A percentile compares a stretch with the other conserved stretches of the same genome.
These are phyloP conservation scores for Suhomyces canberraensis DNA, from an alignment of 805 yeast genomes.

Conservation along the genomic window DNA sequence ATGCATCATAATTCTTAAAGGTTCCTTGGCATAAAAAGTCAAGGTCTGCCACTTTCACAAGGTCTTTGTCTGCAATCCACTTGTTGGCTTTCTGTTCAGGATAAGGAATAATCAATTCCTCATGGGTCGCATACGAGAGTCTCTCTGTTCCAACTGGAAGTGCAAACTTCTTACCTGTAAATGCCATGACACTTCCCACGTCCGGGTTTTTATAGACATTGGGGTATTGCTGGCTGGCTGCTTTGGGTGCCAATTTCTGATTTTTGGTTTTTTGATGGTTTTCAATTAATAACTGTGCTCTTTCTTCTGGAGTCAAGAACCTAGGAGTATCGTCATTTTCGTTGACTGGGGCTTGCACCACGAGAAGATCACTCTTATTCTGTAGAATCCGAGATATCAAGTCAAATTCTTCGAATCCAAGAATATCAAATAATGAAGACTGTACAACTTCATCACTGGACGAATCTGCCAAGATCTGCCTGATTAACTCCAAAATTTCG, in stretches of 20 bases:
- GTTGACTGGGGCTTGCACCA: neutral
- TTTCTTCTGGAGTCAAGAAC: constrained; percentile 52
- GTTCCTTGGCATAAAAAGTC: constrained; percentile 83
- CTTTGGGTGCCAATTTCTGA: constrained; percentile 45
- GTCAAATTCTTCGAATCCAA: constrained; percentile 87
- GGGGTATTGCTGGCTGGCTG: constrained; percentile 59
- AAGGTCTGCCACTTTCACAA: constrained; percentile 58
- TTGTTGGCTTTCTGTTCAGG: constrained; percentile 48
- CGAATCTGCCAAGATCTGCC: constrained; percentile 31
- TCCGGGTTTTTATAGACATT: constrained; percentile 79
- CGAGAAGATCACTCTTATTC: constrained; percentile 27
- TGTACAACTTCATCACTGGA: constrained; percentile 61
- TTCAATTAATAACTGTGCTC: constrained; percentile 49
- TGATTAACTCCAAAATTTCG: constrained; percentile 27
- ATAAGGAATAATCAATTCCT: constrained; percentile 81
- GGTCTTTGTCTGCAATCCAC: constrained; percentile 41
- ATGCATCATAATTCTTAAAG: constrained; percentile 68
- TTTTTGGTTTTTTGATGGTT: constrained; percentile 51
- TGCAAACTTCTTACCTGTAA: constrained; percentile 75
- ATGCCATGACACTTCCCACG: constrained; percentile 29
- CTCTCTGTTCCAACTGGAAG: constrained; percentile 82
- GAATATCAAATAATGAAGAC: constrained; percentile 66
- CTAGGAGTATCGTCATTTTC: constrained; percentile 8
- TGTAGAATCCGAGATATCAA: constrained; percentile 62
- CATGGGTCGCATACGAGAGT: constrained; percentile 57